Evolutionary conservation across 2,329 filamentous ascomycete genomes (phyloP), one percentile per base, ranked within the genome.

Genomic region (Aspergillus eucalypticola): DNA sequence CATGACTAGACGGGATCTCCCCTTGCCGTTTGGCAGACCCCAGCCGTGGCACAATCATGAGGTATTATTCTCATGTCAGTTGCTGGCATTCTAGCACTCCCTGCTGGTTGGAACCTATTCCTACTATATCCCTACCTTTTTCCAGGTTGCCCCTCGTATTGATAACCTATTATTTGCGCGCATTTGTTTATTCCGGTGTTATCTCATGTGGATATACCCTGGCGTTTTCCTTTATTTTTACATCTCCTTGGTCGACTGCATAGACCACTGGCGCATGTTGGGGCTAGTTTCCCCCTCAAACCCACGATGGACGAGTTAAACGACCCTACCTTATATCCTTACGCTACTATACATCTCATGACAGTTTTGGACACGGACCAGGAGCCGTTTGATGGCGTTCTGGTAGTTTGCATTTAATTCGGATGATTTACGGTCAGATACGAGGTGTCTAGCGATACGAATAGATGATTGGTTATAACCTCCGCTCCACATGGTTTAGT

Each of bases 281-380:
- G 41, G 53, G 27, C 27, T 56, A 23, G 27, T 25, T 13, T 35
- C 32, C 38, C 19, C 19, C 11, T n/a, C 27, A 38, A 49, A 42
- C 6, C 23, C 15, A 46, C 25, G 56, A 53, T 32, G 56, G 48
- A 58, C 42, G 56, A 53, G 56, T 53, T 53, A 32, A 25, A 58
- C 29, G 56, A 42, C 41, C 32, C 32, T 35, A 35, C 32, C 10
- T 35, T 35, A 35, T 35, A 35, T 35, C 32, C 32, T 35, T 35
- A 35, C 32, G 38, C 42, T 21, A 32, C 25, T 49, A 19, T 46
- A 29, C 39, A 50, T 50, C 19, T 55, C 21, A 29, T 29, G 48
- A 32, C 21, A 13, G 32, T 35, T 23, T 44, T 44, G 25, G 44
- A 49, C 15, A 42, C 8, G 13, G 23, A 11, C 23, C 44, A 21